Percentiles rank a stretch among this genome's conserved stretches.
phyloP scores from a whole-genome alignment of 495 filamentous ascomycete species.

The Aspergillus saccharolyticus region DNA sequence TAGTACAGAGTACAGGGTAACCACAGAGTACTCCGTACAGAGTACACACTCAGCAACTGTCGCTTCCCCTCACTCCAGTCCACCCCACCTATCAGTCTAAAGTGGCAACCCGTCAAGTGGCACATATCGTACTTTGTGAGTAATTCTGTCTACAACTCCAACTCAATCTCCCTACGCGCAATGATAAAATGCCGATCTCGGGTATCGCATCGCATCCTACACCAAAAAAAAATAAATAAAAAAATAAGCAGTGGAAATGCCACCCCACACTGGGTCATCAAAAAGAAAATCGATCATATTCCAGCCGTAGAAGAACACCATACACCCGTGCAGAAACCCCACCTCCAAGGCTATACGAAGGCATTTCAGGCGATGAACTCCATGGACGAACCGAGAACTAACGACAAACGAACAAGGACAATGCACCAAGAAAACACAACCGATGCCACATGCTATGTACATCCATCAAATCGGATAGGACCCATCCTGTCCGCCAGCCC shows the following conservation, averaged over 20 bases:
- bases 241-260: background rate
- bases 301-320: slow-evolving; percentile 22
- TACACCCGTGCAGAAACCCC: slow-evolving; percentile 23
- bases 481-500: slow-evolving; percentile 5
- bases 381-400: slow-evolving; percentile 13
- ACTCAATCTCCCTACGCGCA: background rate
- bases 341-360: slow-evolving; percentile 17
- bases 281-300: slow-evolving; percentile 10
- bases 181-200: background rate
- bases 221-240: no score
- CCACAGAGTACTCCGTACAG: no score
- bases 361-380: slow-evolving; percentile 12
- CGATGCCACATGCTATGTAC: slow-evolving; percentile 24
- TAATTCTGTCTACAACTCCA: background rate
- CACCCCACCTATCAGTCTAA: background rate
- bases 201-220: background rate
- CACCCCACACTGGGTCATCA: background rate
- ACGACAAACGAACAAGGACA: slow-evolving; percentile 8
- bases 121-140: background rate
- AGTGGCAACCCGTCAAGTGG: background rate
- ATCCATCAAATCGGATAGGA: slow-evolving; percentile 23
- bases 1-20: no score
- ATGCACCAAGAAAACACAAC: slow-evolving; percentile 15
- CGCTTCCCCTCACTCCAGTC: background rate
- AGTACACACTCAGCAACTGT: background rate